Evolutionary conservation across 1,284 basidiomycete genomes (phyloP).

Genomic region (Malassezia arunalokei): DNA sequence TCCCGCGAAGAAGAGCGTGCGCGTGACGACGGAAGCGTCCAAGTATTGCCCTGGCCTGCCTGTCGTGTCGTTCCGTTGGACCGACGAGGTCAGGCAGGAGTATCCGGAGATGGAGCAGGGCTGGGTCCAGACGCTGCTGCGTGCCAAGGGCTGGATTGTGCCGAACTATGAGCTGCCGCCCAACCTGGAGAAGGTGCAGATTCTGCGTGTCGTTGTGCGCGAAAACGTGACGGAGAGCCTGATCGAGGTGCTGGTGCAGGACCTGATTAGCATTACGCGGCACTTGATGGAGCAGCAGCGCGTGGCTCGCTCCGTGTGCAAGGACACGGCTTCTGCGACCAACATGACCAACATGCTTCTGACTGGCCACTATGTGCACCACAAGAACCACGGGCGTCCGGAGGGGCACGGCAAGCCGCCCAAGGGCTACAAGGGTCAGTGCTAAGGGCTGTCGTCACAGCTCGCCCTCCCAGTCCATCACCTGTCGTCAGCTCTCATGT

Average conservation of each 20-base stretch:
- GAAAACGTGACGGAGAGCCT: conserved; percentile 37
- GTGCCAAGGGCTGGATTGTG: conserved; percentile 61
- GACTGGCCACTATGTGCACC: conserved; percentile 3
- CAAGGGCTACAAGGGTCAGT: conserved; percentile 36
- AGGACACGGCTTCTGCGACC: not conserved
- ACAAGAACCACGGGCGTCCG: conserved; percentile 19
- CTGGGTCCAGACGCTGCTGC: conserved; percentile 72
- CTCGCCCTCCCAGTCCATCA: not conserved
- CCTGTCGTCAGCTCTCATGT: not conserved
- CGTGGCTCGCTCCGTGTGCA: conserved; percentile 14
- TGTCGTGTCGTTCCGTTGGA: conserved; percentile 78
- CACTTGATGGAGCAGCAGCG: conserved; percentile 24
- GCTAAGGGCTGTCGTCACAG: conserved; percentile 14
- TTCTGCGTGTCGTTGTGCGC: conserved; percentile 41
- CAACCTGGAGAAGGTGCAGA: conserved; percentile 28
- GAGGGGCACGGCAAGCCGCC: conserved; percentile 20
- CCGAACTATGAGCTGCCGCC: conserved; percentile 40
- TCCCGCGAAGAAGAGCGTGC: conserved; percentile 34
- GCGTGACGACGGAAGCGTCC: conserved; percentile 48
- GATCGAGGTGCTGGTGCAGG: conserved; percentile 39
- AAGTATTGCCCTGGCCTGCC: conserved; percentile 67
- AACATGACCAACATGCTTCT: conserved; percentile 1
- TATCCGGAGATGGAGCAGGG: conserved; percentile 54
- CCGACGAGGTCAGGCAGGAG: conserved; percentile 51
- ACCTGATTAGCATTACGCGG: conserved; percentile 36